A percentile compares a stretch with the other conserved stretches of the same genome.
These are phyloP conservation scores for Sclerotinia sclerotiorum DNA, from an alignment of 2,329 filamentous ascomycete species.

Conservation along the genomic window DNA sequence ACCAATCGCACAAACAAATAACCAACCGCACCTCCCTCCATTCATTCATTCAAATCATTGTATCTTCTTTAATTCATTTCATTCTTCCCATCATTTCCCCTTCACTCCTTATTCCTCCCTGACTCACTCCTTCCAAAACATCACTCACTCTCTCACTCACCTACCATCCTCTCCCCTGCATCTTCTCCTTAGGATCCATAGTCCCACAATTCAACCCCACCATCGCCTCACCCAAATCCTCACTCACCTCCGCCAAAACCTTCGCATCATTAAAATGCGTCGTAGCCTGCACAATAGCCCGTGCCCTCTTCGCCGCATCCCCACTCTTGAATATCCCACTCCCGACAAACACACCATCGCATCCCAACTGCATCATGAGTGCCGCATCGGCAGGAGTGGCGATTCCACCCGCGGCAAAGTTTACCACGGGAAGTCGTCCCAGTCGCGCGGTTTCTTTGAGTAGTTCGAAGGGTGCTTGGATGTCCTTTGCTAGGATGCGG, in stretches of 20 bases:
- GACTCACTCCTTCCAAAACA: background rate
- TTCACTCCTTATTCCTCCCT: too few species aligned
- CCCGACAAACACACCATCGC: constrained; percentile 96
- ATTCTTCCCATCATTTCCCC: background rate
- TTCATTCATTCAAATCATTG: background rate
- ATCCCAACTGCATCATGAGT: constrained; percentile 98
- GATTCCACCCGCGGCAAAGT: constrained; percentile 98
- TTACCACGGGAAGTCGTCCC: constrained; percentile 88
- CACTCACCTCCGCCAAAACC: constrained; percentile 82
- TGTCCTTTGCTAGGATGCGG: constrained; percentile 75
- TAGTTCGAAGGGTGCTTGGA: constrained; percentile 74
- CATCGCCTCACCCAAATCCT: constrained; percentile 95
- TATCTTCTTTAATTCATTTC: background rate
- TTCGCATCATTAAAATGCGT: constrained; percentile 86
- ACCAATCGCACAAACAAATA: background rate
- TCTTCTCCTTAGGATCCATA: constrained; percentile 76
- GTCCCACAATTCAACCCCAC: constrained; percentile 85
- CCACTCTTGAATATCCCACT: constrained; percentile 97
- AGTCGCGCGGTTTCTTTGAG: constrained; percentile 85
- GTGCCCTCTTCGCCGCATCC: constrained; percentile 83
- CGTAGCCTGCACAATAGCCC: constrained; percentile 90
- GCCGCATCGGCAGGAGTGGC: constrained; percentile 97
- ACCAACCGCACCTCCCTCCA: background rate
- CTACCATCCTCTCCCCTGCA: constrained; percentile 85
- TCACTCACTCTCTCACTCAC: background rate